These are phyloP conservation scores for Vanderwaltozyma tropicalis DNA, from an alignment of 805 yeast genomes.

Conservation along the genomic window DNA sequence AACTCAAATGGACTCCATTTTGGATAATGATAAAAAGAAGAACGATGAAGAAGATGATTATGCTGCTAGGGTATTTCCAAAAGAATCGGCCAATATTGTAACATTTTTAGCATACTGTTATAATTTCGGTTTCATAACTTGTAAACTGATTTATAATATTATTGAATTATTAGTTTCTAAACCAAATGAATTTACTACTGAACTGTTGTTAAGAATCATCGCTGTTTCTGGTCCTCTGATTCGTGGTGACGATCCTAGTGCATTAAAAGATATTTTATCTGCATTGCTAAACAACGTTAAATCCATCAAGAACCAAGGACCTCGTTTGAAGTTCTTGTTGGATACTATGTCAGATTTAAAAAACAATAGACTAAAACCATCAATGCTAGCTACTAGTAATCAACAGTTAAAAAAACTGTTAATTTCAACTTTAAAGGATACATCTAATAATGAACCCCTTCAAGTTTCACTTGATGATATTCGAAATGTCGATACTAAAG, in stretches of 20 bases:
- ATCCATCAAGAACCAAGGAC: constrained; percentile 38
- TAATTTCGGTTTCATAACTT: constrained; percentile 64
- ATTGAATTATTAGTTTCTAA: constrained; percentile 43
- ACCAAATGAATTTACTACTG: constrained; percentile 65
- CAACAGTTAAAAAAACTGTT: constrained; percentile 38
- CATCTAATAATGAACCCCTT: constrained; percentile 49
- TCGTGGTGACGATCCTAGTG: constrained; percentile 80
- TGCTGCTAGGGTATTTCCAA: constrained; percentile 15
- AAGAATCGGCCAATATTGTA: constrained; percentile 55
- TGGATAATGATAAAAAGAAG: background rate
- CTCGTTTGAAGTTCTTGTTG: constrained; percentile 72
- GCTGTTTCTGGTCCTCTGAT: constrained; percentile 73
- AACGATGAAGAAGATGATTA: constrained; percentile 6
- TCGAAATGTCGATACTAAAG: constrained; percentile 60
- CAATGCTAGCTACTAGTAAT: constrained; percentile 24
- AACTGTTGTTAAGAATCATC: constrained; percentile 59
- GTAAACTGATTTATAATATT: constrained; percentile 68
- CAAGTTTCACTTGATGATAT: constrained; percentile 75
- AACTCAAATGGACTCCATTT: background rate
- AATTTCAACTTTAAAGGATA: constrained; percentile 37
- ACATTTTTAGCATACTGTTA: constrained; percentile 69
- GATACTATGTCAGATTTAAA: constrained; percentile 81
- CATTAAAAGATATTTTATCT: constrained; percentile 67
- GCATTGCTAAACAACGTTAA: constrained; percentile 19
- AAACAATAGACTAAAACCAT: constrained; percentile 62